Evolutionary conservation across 2,329 filamentous ascomycete genomes (phyloP).

Genomic region (Chaetomium globosum): DNA sequence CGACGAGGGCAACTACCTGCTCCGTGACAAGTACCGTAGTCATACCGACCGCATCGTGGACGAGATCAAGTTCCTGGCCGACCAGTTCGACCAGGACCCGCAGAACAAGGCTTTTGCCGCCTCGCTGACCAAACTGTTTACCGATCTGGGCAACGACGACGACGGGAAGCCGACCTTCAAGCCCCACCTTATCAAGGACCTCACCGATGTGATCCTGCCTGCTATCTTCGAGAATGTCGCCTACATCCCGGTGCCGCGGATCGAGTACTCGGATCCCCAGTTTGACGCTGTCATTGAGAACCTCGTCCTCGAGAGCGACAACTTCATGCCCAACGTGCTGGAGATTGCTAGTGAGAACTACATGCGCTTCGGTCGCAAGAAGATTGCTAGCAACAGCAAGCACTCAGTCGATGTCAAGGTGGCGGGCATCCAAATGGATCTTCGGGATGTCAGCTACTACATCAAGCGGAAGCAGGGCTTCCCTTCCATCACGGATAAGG

Average conservation of each 20-base stretch:
- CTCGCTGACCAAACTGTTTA: constrained; percentile 81
- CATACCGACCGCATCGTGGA: constrained; percentile 87
- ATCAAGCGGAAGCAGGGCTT: constrained; percentile 94
- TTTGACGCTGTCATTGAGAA: constrained; percentile 93
- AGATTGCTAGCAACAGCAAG: constrained; percentile 75
- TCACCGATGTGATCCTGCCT: constrained; percentile 84
- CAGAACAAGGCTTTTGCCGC: constrained; percentile 80
- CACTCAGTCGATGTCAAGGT: constrained; percentile 82
- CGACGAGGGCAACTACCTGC: constrained; percentile 80
- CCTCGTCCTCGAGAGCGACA: constrained; percentile 91
- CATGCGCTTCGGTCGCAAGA: constrained; percentile 92
- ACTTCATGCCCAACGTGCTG: constrained; percentile 89
- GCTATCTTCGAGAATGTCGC: constrained; percentile 78
- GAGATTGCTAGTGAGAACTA: constrained; percentile 92
- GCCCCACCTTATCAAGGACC: constrained; percentile 85
- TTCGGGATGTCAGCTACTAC: constrained; percentile 89
- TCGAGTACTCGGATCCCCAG: constrained; percentile 84
- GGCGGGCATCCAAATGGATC: constrained; percentile 88
- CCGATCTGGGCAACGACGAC: constrained; percentile 80
- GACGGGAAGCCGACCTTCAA: constrained; percentile 88
- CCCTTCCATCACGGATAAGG: constrained; percentile 81
- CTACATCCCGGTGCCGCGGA: constrained; percentile 90
- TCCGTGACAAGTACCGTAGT: constrained; percentile 82
- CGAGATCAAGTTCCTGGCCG: constrained; percentile 84
- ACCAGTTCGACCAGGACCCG: constrained; percentile 86